A percentile compares a stretch with the other conserved stretches of the same genome.
Evolutionary conservation across 1,284 basidiomycete genomes (phyloP).

Genomic region (Ceratobasidium sp.): DNA sequence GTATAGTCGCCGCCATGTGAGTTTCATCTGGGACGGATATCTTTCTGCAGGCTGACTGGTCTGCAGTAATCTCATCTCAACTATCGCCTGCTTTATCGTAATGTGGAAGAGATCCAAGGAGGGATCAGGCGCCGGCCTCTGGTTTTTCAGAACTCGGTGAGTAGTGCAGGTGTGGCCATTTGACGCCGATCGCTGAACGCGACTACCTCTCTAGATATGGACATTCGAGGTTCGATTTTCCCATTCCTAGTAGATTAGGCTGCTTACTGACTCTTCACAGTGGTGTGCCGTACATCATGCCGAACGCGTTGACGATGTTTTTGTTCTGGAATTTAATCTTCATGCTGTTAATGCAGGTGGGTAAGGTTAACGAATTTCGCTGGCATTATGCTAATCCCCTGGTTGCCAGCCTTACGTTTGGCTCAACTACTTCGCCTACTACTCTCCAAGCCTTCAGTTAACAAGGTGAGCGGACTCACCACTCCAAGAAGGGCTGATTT

Average conservation of each 20-base stretch:
- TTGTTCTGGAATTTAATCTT: conserved; percentile 41
- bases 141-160: conserved; percentile 39
- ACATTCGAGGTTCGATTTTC: conserved; percentile 20
- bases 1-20: conserved; percentile 39
- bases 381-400: conserved; percentile 3
- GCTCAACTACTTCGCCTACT: conserved; percentile 35
- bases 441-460: background rate
- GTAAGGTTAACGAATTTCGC: background rate
- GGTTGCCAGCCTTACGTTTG: conserved; percentile 18
- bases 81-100: conserved; percentile 16
- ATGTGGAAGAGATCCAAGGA: conserved; percentile 32
- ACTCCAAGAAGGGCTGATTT: background rate
- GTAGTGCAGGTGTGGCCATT: background rate
- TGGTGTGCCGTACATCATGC: conserved; percentile 36
- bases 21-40: background rate
- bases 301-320: conserved; percentile 40
- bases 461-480: conserved; percentile 1
- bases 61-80: conserved; percentile 33
- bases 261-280: background rate
- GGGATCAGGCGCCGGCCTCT: conserved; percentile 20
- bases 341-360: conserved; percentile 37
- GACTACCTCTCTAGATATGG: conserved; percentile 14
- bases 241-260: background rate
- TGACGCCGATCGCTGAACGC: background rate
- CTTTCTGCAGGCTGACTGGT: background rate